Base-by-base conservation (phyloP, 169 alveolate species). In the Blepharisma undulans region DNA sequence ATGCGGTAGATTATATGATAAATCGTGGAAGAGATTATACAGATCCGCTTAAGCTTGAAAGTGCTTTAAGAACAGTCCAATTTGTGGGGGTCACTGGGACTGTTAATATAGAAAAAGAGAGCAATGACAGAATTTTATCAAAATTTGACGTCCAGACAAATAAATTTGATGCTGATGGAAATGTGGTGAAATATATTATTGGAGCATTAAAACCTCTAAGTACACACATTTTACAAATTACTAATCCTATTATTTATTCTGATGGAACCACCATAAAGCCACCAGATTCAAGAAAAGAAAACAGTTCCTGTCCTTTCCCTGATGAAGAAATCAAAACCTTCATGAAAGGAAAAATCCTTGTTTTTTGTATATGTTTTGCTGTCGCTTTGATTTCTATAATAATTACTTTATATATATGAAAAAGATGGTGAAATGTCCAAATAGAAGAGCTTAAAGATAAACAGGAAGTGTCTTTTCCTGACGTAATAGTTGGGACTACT, bases 81-180 rank as follows among this genome's bases (percentile, higher is more conserved):
- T 84, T 84, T 48, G 14, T 8, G n/a, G 89, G 89, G 12, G 32
- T 79, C 36, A 32, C 74, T 14, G 89, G 89, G 21, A 84, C 6
- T 7, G 77, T 84, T 7, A 5, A 22, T 34, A 84, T 84, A 7
- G 89, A 84, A 12, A n/a, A 22, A 21, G 30, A 18, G 22, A 25
- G 32, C 18, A 84, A 84, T 59, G 89, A 84, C 18, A 32, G 89
- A 84, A 78, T 48, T 48, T 12, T n/a, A n/a, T n/a, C 16, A 80
- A 30, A 30, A 14, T 27, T n/a, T 59, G 60, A 84, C 22, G 25
- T 84, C 60, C 12, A 34, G 36, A 22, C 22, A 59, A 25, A 21
- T 5, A 2, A 22, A 16, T 21, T 32, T 16, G 60, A 48, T 4
- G 36, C 32, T 0, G 60, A 59, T 7, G 71, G 60, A 34, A 25